phyloP scores from a whole-genome alignment of 2,329 filamentous ascomycete genomes.

The Aspergillus eucalypticola region DNA sequence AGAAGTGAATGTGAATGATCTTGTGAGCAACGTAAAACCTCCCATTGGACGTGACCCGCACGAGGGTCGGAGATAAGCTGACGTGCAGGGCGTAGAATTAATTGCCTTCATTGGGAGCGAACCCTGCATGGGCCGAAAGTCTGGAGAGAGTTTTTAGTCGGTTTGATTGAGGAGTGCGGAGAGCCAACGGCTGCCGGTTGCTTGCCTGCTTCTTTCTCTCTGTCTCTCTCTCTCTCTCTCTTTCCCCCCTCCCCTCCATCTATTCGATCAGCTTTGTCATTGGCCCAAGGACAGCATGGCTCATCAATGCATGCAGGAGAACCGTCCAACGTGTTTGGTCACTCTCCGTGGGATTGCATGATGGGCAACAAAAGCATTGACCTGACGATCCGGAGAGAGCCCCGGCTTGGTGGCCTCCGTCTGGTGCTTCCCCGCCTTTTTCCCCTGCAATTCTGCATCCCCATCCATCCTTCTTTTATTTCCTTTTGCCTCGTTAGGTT shows the following conservation, averaged over 20 bases:
- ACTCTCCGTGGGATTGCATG: neutral
- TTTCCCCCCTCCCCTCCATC: neutral
- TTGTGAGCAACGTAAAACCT: neutral
- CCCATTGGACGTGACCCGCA: neutral
- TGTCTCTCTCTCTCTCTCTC: neutral
- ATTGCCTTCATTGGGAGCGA: neutral
- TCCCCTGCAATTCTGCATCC: constrained; percentile 1
- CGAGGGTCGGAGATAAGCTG: neutral
- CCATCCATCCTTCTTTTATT: neutral
- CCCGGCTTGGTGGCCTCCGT: neutral
- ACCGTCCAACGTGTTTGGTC: no score
- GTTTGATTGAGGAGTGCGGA: no score
- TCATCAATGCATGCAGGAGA: neutral
- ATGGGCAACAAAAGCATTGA: neutral
- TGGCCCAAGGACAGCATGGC: neutral
- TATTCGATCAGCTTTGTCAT: neutral
- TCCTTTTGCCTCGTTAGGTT: neutral
- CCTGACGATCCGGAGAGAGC: constrained; percentile 12
- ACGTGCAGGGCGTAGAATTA: neutral
- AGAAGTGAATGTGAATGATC: neutral
- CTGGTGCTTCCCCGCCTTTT: constrained; percentile 11
- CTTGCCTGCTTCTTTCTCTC: neutral
- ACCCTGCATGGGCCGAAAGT: neutral
- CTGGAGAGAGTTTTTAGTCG: neutral
- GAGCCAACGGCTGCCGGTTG: no score